Evolutionary conservation across 2,329 filamentous ascomycete species (phyloP).

Genomic region (Neurospora sp.): DNA sequence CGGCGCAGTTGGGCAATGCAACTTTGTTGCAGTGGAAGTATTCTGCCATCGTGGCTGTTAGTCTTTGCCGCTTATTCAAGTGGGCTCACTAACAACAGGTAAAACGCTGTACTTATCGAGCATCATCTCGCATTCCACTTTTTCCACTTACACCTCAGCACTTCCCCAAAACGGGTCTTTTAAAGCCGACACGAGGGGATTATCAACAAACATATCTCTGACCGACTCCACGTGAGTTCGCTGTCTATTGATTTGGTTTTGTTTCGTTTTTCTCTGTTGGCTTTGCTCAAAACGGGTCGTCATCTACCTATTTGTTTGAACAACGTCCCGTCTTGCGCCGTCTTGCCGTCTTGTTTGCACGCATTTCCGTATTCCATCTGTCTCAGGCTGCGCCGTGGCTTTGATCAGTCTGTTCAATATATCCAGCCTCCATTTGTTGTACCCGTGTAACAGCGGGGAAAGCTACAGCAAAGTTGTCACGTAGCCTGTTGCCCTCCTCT

Average conservation of each 20-base stretch:
- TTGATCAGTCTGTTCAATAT: neutral
- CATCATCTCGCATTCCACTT: neutral
- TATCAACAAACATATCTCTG: neutral
- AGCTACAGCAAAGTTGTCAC: neutral
- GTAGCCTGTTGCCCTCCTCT: neutral
- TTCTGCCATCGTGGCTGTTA: neutral
- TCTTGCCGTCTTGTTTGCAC: neutral
- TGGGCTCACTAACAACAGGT: rapidly evolving
- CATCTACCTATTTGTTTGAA: neutral
- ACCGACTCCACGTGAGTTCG: neutral
- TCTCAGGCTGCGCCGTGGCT: neutral
- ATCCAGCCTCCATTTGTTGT: neutral
- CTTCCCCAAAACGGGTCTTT: neutral
- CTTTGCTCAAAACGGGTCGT: neutral
- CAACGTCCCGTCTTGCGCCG: neutral
- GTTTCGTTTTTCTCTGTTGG: neutral
- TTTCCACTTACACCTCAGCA: neutral
- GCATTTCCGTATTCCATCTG: neutral
- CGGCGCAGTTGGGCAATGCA: neutral
- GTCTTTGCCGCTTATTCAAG: rapidly evolving
- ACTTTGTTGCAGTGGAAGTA: neutral
- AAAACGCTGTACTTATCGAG: neutral
- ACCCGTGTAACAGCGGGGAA: neutral
- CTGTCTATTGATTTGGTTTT: neutral
- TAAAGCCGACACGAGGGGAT: neutral